phyloP scores from a whole-genome alignment of 169 alveolate species.

The Amoebophrya sp. region DNA sequence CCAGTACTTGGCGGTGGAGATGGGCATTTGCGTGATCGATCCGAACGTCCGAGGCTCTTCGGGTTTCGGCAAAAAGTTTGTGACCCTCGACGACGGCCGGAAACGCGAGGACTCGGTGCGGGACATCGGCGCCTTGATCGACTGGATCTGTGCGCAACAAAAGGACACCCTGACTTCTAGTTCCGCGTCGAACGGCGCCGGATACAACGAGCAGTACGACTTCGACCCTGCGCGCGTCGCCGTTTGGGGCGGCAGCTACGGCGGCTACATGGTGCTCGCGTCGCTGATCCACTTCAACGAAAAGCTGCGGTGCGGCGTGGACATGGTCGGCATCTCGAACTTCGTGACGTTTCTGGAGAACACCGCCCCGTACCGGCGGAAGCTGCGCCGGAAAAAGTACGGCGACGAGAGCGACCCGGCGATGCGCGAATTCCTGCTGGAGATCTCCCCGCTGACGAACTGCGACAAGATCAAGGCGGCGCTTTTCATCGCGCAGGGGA shows the following conservation, averaged over 20 bases:
- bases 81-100: background rate
- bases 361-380: background rate
- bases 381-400: background rate
- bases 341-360: background rate
- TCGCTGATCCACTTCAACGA: background rate
- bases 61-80: background rate
- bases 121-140: background rate
- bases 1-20: background rate
- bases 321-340: background rate
- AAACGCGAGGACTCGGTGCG: background rate
- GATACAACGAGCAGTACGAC: background rate
- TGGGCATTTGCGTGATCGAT: background rate
- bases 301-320: background rate
- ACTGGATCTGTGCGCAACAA: background rate
- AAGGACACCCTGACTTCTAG: too few relatives aligned
- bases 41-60: background rate
- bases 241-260: background rate
- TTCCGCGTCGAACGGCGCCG: background rate
- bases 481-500: background rate
- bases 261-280: background rate
- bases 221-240: background rate
- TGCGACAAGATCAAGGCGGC: background rate
- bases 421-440: background rate
- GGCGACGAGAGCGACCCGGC: background rate
- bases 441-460: background rate